Base-by-base conservation (phyloP, 164 flowering plant genomes). In the Euptelea pleiosperma region DNA sequence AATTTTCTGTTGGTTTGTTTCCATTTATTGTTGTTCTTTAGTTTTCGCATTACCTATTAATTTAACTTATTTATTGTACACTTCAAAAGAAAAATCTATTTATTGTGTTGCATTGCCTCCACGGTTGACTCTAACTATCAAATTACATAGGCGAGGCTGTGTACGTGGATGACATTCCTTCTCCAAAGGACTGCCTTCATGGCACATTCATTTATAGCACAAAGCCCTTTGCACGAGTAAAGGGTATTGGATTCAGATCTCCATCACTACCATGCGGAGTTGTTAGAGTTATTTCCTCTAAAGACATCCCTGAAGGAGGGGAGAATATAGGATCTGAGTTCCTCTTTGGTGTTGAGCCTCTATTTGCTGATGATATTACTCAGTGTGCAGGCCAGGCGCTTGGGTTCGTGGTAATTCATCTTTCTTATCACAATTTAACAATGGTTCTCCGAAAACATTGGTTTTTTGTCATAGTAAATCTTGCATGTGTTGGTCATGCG, bases 91-190 rank as follows among this genome's bases (percentile, higher is more conserved):
- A n/a, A n/a, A n/a, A n/a, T n/a, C n/a, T n/a, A n/a, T n/a, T n/a
- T n/a, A n/a, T n/a, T n/a, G n/a, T n/a, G n/a, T n/a, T n/a, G n/a
- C n/a, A 26, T 24, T 35, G 21, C 0, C 31, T 16, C 14, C 19
- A 57, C 10, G 15, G 15, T 26, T 55, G 59, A 45, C 16, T 15
- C 25, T 6, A 26, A n/a, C n/a, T n/a, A 12, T 44, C 29, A 58
- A 52, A 56, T 61, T 56, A 22, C 73, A 51, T 57, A 92, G 96
- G 98, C 62, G 98, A 92, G 74, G 98, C 98, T 48, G 77, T 87
- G 6, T 92, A 42, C 71, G 93, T 92, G 46, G 96, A 92, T 73
- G 98, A 92, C 70, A 84, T 92, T 73, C 90, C 96, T 57, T 79
- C 96, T 63, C 95, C 93, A 12, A 61, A 71, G 52, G 77, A 80